Base-by-base conservation (phyloP, 2,329 filamentous ascomycete genomes). In the Colletotrichum coccodes region DNA sequence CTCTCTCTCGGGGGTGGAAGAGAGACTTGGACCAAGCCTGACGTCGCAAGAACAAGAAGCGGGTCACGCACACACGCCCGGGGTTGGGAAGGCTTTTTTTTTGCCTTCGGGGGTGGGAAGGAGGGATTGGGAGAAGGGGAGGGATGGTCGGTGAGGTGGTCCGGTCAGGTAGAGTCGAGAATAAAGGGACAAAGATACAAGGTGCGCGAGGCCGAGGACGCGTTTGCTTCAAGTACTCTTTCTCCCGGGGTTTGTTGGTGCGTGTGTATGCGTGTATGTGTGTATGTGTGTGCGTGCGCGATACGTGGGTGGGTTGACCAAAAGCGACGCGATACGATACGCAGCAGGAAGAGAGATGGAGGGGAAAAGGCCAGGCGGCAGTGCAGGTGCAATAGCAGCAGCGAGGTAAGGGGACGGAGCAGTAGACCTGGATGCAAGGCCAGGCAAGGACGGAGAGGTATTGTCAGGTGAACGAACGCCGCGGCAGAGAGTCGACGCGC, bases 221-320 rank as follows among this genome's bases (percentile, higher is more conserved):
- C 60, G 68, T 68, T 68, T 68, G 53, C 64, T 70, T 70, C 68
- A 70, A 70, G 68, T 70, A 70, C 65, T 68, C 54, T 59, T 69
- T 60, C 53, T 68, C 50, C 56, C 36, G 56, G 54, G 56, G 56
- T 44, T 47, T 32, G 56, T 18, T 46, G 38, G 38, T 32, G 54
- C 54, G 54, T 38, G 30, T 23, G 38, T 58, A 28, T n/a, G 54
- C 42, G 40, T 32, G 38, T 47, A 4, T 47, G 21, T 18, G 26
- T 36, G 26, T 23, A 28, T 42, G 54, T 23, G 40, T 44, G 6
- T 30, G 54, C 26, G 61, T 34, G 23, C 30, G 61, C 40, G n/a
- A 53, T 42, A 30, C 26, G 44, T 59, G 40, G 53, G 40, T 53
- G 30, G 42, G 42, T 30, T 59, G 67, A 53, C 56, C 63, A 53